Evolutionary conservation across 768 basidiomycete species (phyloP), one percentile per base, ranked within the genome.

Genomic region (Mycena metata): DNA sequence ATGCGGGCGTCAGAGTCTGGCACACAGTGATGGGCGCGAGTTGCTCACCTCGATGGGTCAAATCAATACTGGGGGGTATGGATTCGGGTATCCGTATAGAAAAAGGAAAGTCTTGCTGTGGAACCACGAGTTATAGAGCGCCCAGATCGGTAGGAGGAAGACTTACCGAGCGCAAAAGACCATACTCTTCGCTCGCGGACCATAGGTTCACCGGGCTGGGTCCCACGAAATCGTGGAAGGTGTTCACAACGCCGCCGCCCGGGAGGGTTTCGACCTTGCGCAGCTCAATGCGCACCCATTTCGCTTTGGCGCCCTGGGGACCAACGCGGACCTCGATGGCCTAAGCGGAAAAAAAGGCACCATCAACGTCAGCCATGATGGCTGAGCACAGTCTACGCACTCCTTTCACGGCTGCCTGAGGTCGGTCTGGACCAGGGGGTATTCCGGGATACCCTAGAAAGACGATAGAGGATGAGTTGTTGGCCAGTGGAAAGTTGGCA

Each of bases 41-140:
- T 5, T 36, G 3, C 86, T 70, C 63, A 90, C 92, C 92, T 74
- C 88, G 87, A 76, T 88, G 90, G 63, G 95, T 92, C 64, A 98
- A 83, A 6, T 91, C 88, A 65, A 96, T 88, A 46, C 87, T 93
- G 17, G 96, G 95, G 2, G 96, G 96, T 66, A 96, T 91, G 12
- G 93, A 92, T 78, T 97, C 95, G 0, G 96, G 96, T 74, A 98
- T 91, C 26, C 96, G 92, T 56, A 98, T 93, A 64, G 89, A 89
- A 78, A 98, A 98, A 4, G 92, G 91, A 71, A 94, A 91, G 81
- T 96, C 95, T 86, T 90, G 90, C 94, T 95, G 71, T 56, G 69
- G 45, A 67, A 56, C 41, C 46, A 46, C 35, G 59, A 17, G 39
- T 65, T 61, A 39, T 39, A 39, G 60, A 52, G 63, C 39, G 56